These are phyloP conservation scores for Venturia aucupariae DNA, from an alignment of 2,329 filamentous ascomycete species.

Conservation along the genomic window DNA sequence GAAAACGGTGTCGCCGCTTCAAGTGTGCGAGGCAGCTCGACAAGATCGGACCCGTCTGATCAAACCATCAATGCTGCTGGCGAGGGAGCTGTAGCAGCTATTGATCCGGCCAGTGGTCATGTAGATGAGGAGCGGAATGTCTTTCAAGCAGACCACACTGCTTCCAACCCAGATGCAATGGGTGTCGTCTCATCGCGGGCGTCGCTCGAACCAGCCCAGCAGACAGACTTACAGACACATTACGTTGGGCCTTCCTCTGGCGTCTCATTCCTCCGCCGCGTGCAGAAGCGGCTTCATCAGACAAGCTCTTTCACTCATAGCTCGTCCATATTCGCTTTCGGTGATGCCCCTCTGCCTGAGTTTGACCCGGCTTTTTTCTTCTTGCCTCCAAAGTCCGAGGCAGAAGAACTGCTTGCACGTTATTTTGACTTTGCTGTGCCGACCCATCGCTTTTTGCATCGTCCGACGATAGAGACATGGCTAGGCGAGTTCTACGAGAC, in stretches of 20 bases:
- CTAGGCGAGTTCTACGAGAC: constrained; percentile 40
- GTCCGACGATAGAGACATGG: constrained; percentile 30
- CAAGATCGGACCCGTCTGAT: background rate
- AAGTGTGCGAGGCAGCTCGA: background rate
- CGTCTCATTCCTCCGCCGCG: constrained; percentile 41
- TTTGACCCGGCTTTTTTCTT: constrained; percentile 36
- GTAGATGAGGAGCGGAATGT: background rate
- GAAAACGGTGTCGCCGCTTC: constrained; percentile 19
- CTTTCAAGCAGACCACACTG: background rate
- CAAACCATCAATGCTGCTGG: background rate
- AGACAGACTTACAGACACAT: constrained; percentile 39
- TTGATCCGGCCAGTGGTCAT: background rate
- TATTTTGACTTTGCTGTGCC: constrained; percentile 38
- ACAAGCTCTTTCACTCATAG: constrained; percentile 29
- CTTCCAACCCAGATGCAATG: no score
- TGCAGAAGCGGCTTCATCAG: constrained; percentile 41
- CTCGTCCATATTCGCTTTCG: constrained; percentile 41
- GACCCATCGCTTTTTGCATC: constrained; percentile 37
- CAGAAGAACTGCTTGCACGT: constrained; percentile 24
- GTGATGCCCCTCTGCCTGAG: constrained; percentile 40
- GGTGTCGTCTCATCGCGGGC: constrained; percentile 26
- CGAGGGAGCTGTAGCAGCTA: background rate
- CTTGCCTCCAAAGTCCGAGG: constrained; percentile 26
- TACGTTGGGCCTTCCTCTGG: constrained; percentile 41
- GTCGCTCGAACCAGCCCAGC: constrained; percentile 31